Evolutionary conservation across 2,329 filamentous ascomycete genomes (phyloP), one percentile per base, ranked within the genome.

Genomic region (Fusarium chaquense): DNA sequence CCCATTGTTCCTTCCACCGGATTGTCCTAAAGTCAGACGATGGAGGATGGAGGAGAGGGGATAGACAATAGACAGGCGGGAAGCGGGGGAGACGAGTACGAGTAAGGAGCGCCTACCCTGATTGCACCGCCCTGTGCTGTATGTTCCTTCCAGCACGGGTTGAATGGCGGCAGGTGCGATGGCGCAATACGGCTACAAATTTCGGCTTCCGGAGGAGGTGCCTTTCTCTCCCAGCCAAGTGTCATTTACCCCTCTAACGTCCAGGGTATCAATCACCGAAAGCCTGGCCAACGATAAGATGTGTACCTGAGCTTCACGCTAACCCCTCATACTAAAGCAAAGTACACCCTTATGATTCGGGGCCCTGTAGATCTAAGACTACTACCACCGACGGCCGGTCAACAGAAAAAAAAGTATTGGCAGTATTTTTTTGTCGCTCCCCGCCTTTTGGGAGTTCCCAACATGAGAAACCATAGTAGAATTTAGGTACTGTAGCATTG

Each of bases 181-280:
- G 73, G 73, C 73, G 73, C 73, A 75, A 75, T 75, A 69, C 59
- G 56, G 46, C 47, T 46, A 16, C 44, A 62, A 56, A 56, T 66
- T 51, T 66, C 63, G 62, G 62, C 56, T 66, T 67, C 63, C 63
- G 62, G 46, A 62, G 43, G 49, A 54, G 33, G 63, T 66, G 32
- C 26, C 62, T 69, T 69, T 73, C 62, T 26, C 57, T 26, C 36
- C 52, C 41, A 62, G 58, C 57, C 53, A 62, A 56, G 68, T 66
- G 65, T 52, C 53, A 69, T 71, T 65, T 73, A 62, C 72, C 72
- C 70, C 72, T 75, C 72, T 60, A 69, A 69, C 32, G 55, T 33
- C 45, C 47, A 58, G 46, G 53, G 33, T 46, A 45, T 61, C 60
- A 51, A 62, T 44, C 52, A 40, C 69, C 69, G 69, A 73, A 58